Evolutionary conservation across 2,329 filamentous ascomycete species (phyloP), one percentile per base, ranked within the genome.

Genomic region (Cercospora berteroae): DNA sequence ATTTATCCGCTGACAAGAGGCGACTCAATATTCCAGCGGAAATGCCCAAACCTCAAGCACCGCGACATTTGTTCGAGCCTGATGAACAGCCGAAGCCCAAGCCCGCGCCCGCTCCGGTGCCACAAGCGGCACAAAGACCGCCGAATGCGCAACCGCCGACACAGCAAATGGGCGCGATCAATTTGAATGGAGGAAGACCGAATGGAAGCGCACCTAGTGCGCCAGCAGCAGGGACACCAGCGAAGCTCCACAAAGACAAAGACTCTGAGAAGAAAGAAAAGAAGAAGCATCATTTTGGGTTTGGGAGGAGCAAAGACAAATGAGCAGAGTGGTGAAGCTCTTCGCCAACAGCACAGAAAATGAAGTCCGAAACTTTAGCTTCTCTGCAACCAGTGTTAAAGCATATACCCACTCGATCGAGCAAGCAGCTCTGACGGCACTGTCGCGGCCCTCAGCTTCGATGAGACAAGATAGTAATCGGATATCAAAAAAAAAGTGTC

Each of bases 41-140:
- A 69, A 85, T 89, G 44, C 92, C 93, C 2, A 89, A 89, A 74
- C 90, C 88, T n/a, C 89, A 90, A 69, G 91, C 94, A 0, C 95
- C 95, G 0, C 89, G 89, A 5, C 92, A 97, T 80, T 81, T 99
- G 9, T 95, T 95, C 73, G 93, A 96, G 79, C 87, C 88, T 60
- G 87, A 89, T 25, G 80, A 83, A 56, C 82, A 83, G 4, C 83
- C 88, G 44, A 80, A 82, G 44, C 87, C 89, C 1, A 81, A 75
- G 18, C 72, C 84, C 2, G 85, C 82, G 55, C 77, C 67, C 16
- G 62, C 67, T 5, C 70, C 67, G 13, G 61, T 64, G 9, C 71
- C 70, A 60, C 67, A 56, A 52, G 64, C 67, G 50, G 48, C 23
- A 2, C 71, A 70, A 23, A 69, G 57, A 36, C 64, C 67, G 62